A percentile compares a stretch with the other conserved stretches of the same genome.
These are phyloP conservation scores for Wickerhamiella australiensis DNA, from an alignment of 805 yeast species.

Conservation along the genomic window DNA sequence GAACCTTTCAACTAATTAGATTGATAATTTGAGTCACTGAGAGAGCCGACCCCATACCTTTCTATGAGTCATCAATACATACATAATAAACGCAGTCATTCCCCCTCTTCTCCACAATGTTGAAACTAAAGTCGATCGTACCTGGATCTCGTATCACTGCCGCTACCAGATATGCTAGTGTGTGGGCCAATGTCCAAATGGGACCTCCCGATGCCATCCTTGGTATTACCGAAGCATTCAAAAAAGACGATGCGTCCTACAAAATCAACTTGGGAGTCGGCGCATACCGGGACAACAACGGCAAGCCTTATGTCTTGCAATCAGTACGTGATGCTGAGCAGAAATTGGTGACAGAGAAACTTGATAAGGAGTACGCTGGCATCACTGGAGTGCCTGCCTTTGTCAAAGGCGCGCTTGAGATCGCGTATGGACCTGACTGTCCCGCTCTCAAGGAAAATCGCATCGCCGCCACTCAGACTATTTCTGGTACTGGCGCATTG, in stretches of 20 bases:
- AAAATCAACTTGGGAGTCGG: slow-evolving; percentile 65
- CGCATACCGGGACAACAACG: slow-evolving; percentile 78
- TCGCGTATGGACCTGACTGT: slow-evolving; percentile 59
- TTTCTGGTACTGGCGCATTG: slow-evolving; percentile 84
- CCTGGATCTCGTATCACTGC: background rate
- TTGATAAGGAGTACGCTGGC: slow-evolving; percentile 76
- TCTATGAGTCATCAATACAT: slow-evolving; percentile 5
- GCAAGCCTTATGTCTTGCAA: slow-evolving; percentile 82
- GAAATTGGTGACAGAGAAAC: slow-evolving; percentile 36
- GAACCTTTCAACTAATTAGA: too few species aligned
- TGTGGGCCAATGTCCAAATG: slow-evolving; percentile 34
- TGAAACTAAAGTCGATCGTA: background rate
- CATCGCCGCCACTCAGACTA: slow-evolving; percentile 54
- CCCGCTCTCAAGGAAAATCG: slow-evolving; percentile 48
- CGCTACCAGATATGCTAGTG: slow-evolving; percentile 19
- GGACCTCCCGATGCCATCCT: slow-evolving; percentile 81
- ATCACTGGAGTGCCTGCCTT: slow-evolving; percentile 68
- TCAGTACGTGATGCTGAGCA: slow-evolving; percentile 57
- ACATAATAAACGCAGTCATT: background rate
- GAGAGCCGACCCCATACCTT: background rate
- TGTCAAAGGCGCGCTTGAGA: slow-evolving; percentile 52
- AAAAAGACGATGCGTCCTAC: slow-evolving; percentile 41
- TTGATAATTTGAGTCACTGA: too few species aligned
- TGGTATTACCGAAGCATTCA: slow-evolving; percentile 62
- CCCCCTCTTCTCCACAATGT: background rate